Base-by-base conservation (phyloP, 78 protist genomes). In the Parvularia atlantis region DNA sequence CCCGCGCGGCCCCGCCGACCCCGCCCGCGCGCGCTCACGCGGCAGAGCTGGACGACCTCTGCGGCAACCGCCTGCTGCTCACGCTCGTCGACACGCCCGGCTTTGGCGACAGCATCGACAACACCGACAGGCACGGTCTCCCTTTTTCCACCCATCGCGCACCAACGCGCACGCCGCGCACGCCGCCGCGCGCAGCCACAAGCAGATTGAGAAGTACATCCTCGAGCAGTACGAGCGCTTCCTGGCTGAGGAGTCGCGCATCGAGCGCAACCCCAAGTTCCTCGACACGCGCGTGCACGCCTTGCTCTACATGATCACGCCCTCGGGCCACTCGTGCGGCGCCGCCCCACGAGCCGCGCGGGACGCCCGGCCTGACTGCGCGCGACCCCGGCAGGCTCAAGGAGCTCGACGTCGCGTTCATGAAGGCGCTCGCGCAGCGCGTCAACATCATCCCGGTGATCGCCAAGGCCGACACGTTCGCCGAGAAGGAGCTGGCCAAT, bases 81-180 rank as follows among this genome's bases (percentile, higher is more conserved):
- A 40, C 26, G 19, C 37, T 66, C 40, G 40, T 37, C 17, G 71
- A 66, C 71, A 66, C 71, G 1, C 71, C 71, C 30, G 71, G 71
- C 11, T 66, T 66, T 14, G 71, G 44, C 16, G 71, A 36, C 53
- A 16, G 7, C 30, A 7, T 66, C 41, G 26, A 66, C 71, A 36
- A 41, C 58, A 1, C 54, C 14, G 71, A 39, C 24, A 1, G 17
- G 69, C 33, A 35, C 19, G 48, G 4, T 13, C 50, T 44, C 13
- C 26, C 50, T 44, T 44, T 14, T 14, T 13, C 13, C 13, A 9
- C 9, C 9, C 50, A 44, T 44, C 26, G 26, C 9, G 13, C 50
- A 13, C 50, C 9, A 13, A 14, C 26, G 50, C 9, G 26, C 9
- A 44, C 13, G 26, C 50, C 26, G 50, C 50, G 13, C 50, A 44